phyloP scores from a whole-genome alignment of 1,284 basidiomycete genomes.

The Boletus semigastroideus region DNA sequence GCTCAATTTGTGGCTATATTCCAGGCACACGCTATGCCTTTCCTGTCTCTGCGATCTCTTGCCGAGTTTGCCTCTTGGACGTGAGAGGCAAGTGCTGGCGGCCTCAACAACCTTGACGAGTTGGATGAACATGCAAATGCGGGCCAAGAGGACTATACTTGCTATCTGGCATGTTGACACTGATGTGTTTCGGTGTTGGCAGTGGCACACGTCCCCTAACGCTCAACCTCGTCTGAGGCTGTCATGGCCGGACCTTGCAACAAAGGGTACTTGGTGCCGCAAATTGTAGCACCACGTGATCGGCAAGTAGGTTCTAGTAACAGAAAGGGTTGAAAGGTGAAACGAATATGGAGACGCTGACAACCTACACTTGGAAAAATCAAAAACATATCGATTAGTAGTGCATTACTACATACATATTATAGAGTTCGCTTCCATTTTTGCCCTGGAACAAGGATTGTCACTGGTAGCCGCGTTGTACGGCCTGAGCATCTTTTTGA shows the following conservation, averaged over 20 bases:
- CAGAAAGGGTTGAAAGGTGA: slow-evolving; percentile 23
- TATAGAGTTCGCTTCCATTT: slow-evolving; percentile 24
- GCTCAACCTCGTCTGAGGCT: slow-evolving; percentile 8
- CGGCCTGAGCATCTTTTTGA: slow-evolving; percentile 6
- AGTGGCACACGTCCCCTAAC: slow-evolving; percentile 4
- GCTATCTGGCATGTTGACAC: slow-evolving; percentile 10
- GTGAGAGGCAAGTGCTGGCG: slow-evolving; percentile 11
- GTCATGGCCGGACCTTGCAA: slow-evolving; percentile 5
- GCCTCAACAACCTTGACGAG: slow-evolving; percentile 2
- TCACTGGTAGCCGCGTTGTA: slow-evolving; percentile 10
- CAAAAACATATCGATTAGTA: slow-evolving; percentile 13
- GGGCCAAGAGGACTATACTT: slow-evolving; percentile 11
- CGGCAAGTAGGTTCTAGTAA: slow-evolving; percentile 27
- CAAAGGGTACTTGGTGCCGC: background rate
- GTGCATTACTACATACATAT: background rate
- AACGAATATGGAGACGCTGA: slow-evolving; percentile 27
- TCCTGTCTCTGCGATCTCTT: slow-evolving; percentile 9
- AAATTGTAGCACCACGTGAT: slow-evolving; percentile 20
- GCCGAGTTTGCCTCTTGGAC: slow-evolving; percentile 2
- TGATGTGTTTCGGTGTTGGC: slow-evolving; percentile 6
- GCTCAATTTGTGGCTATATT: slow-evolving; percentile 16
- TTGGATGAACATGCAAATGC: slow-evolving; percentile 13
- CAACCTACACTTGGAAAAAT: slow-evolving; percentile 6
- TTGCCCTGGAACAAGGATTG: slow-evolving; percentile 18
- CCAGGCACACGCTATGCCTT: slow-evolving; percentile 21